These are phyloP conservation scores for Phytopythium kandeliae DNA, from an alignment of 352 stramenopile genomes.

Conservation along the genomic window DNA sequence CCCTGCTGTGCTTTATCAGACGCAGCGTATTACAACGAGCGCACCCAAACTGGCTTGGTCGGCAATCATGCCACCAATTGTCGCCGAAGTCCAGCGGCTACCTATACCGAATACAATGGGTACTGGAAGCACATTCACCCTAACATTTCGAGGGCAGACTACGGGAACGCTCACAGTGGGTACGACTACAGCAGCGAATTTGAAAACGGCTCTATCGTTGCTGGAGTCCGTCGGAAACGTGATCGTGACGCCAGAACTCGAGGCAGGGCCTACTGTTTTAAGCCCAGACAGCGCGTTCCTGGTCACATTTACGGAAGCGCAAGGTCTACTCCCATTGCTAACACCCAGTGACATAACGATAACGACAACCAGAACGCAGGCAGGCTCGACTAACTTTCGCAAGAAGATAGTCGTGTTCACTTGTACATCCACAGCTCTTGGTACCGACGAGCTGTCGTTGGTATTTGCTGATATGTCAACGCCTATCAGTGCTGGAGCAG, in stretches of 20 bases:
- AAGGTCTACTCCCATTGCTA: slow-evolving; percentile 42
- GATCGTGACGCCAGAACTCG: slow-evolving; percentile 21
- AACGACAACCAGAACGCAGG: slow-evolving; percentile 19
- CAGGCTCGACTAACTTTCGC: slow-evolving; percentile 49
- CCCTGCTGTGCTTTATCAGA: slow-evolving; percentile 39
- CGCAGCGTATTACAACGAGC: slow-evolving; percentile 44
- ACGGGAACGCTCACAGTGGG: slow-evolving; percentile 27
- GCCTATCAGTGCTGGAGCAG: slow-evolving; percentile 17
- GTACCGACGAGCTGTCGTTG: slow-evolving; percentile 24
- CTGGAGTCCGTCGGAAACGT: slow-evolving; percentile 39
- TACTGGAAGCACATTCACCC: slow-evolving; percentile 26
- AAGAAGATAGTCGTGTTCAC: slow-evolving; percentile 64
- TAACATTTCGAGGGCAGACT: slow-evolving; percentile 42
- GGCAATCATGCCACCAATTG: slow-evolving; percentile 16
- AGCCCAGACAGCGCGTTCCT: slow-evolving; percentile 17
- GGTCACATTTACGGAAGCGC: slow-evolving; percentile 54
- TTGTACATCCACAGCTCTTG: slow-evolving; percentile 25
- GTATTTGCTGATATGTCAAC: slow-evolving; percentile 4
- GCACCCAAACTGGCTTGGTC: slow-evolving; percentile 61
- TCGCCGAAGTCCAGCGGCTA: slow-evolving; percentile 41
- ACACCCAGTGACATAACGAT: slow-evolving; percentile 8
- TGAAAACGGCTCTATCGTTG: slow-evolving; percentile 30
- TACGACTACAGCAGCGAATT: slow-evolving; percentile 18
- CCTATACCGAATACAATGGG: slow-evolving; percentile 20
- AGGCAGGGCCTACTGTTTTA: slow-evolving; percentile 14